Percentiles rank a stretch among this genome's conserved stretches.
Evolutionary conservation across 345 rosid genomes (phyloP).

Genomic region (Combretum micranthum): DNA sequence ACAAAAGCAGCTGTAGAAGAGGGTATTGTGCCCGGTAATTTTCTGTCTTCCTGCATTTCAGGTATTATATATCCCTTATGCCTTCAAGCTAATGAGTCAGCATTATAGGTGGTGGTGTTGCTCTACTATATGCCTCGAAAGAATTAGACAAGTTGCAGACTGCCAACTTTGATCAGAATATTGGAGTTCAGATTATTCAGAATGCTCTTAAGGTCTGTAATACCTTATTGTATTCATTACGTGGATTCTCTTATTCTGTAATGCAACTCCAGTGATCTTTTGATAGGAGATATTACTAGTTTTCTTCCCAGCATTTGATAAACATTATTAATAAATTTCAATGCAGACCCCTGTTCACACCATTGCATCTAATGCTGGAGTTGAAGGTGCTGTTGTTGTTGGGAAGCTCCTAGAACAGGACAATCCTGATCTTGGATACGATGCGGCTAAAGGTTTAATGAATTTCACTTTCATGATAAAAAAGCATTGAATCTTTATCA

Average conservation of each 20-base stretch:
- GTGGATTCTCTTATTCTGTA: not conserved
- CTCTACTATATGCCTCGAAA: constrained; percentile 84
- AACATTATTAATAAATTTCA: not conserved
- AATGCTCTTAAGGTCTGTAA: constrained; percentile 79
- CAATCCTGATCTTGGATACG: constrained; percentile 78
- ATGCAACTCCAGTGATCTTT: not conserved
- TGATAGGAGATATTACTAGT: not conserved
- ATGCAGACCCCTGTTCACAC: constrained; percentile 78
- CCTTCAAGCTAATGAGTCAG: not conserved
- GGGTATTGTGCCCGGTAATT: constrained; percentile 90
- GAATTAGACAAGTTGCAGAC: constrained; percentile 80
- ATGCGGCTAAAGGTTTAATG: constrained; percentile 80
- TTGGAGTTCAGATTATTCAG: constrained; percentile 93
- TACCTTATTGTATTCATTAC: not conserved
- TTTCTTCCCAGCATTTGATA: not conserved
- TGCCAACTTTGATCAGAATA: constrained; percentile 87
- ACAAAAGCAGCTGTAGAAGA: constrained; percentile 99
- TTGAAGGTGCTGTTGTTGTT: constrained; percentile 91
- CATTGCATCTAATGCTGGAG: constrained; percentile 88
- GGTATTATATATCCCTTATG: not conserved
- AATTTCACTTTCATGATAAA: not conserved
- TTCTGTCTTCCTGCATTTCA: not conserved
- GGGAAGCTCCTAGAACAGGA: constrained; percentile 94
- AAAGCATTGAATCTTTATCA: too few relatives aligned
- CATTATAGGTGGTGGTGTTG: constrained; percentile 83